phyloP scores from a whole-genome alignment of 257 asterid genomes.

The Schizonepeta tenuifolia region DNA sequence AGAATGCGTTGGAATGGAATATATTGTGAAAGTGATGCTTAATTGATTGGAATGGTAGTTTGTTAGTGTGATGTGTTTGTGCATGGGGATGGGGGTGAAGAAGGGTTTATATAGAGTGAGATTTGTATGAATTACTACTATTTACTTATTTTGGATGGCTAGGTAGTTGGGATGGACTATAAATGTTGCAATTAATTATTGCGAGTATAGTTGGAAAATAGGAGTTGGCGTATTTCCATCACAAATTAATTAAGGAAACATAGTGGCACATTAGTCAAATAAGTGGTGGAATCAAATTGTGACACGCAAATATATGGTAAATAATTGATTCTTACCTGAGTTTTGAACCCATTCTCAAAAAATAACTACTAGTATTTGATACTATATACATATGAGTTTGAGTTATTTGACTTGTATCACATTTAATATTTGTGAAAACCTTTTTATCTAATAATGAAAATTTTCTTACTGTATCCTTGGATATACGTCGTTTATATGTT shows the following conservation, averaged over 20 bases:
- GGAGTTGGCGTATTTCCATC: not conserved
- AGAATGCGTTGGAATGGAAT: too few species aligned
- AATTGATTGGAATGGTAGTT: not conserved
- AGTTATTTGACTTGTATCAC: too few species aligned
- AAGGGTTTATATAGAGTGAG: slow-evolving; percentile 9
- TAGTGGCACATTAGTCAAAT: not conserved
- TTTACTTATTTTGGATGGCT: not conserved
- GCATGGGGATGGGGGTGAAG: slow-evolving; percentile 5
- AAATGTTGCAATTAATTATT: not conserved
- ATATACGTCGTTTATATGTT: too few species aligned
- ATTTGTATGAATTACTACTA: not conserved
- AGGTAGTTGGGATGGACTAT: slow-evolving; percentile 4
- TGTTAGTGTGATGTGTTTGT: not conserved
- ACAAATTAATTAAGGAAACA: not conserved
- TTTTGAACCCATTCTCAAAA: too few species aligned
- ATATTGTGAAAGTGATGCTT: not conserved
- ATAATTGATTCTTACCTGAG: too few species aligned
- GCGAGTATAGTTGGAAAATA: not conserved
- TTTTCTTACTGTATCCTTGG: too few species aligned
- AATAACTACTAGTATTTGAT: too few species aligned
- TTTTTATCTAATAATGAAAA: too few species aligned
- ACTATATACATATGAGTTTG: too few species aligned
- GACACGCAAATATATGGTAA: not conserved
- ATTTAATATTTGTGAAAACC: too few species aligned
- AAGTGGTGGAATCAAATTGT: not conserved